These are phyloP conservation scores for Trametes hirsuta DNA, from an alignment of 1,284 basidiomycete genomes.

Conservation along the genomic window DNA sequence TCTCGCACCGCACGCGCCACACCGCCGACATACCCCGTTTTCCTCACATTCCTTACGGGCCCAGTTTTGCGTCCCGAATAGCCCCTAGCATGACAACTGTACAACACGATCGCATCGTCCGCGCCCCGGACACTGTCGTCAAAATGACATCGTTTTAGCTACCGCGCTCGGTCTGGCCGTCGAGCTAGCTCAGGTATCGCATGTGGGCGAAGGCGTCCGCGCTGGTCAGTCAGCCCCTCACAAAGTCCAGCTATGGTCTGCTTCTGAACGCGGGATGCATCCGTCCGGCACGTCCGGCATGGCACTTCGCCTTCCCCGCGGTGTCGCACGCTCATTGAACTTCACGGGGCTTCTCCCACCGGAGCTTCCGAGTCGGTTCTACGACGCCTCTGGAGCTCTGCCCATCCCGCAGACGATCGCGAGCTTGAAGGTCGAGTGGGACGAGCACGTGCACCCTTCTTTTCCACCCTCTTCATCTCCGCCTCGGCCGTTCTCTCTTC, in stretches of 20 bases:
- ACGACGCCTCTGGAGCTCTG: background rate
- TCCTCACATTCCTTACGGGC: background rate
- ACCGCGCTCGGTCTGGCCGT: too few relatives aligned
- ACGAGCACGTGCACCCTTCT: too few relatives aligned
- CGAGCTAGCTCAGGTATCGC: too few relatives aligned
- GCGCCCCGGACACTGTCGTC: too few relatives aligned
- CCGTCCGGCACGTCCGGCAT: slow-evolving; percentile 5
- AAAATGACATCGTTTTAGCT: too few relatives aligned
- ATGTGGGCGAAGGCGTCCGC: too few relatives aligned
- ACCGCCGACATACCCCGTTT: too few relatives aligned
- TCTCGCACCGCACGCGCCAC: background rate
- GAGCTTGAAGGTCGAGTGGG: background rate
- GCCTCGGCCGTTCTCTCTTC: background rate
- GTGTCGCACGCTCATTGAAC: slow-evolving; percentile 8
- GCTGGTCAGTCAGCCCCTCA: too few relatives aligned
- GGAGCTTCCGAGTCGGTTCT: background rate
- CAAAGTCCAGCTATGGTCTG: background rate
- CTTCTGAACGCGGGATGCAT: background rate
- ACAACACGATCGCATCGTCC: too few relatives aligned
- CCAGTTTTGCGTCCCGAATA: too few relatives aligned
- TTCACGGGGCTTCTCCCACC: background rate
- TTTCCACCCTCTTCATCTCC: slow-evolving; percentile 10
- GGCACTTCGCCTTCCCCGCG: slow-evolving; percentile 9
- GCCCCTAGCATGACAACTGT: too few relatives aligned
- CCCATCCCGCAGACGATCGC: too few relatives aligned